A percentile compares a stretch with the other conserved stretches of the same genome.
Evolutionary conservation across 192 early-diverging fungal species (phyloP).

Genomic region (Coemansia umbellata): DNA sequence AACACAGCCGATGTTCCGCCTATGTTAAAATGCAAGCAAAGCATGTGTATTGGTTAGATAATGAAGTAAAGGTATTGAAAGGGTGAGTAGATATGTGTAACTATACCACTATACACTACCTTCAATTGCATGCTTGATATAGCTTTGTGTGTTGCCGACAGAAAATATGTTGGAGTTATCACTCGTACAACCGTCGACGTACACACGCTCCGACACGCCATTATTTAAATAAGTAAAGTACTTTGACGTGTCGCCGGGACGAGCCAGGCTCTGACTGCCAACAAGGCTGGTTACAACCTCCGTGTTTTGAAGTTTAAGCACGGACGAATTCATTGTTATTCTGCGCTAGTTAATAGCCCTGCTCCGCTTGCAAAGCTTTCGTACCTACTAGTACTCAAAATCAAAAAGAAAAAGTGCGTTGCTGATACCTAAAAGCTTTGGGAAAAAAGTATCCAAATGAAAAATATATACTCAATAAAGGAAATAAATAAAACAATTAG

Average conservation of each 20-base stretch:
- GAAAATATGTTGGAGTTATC: slow-evolving; percentile 18
- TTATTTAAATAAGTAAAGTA: slow-evolving; percentile 24
- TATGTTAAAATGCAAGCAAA: not conserved
- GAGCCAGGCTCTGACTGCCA: slow-evolving; percentile 29
- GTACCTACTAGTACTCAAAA: not conserved
- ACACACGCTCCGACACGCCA: slow-evolving; percentile 20
- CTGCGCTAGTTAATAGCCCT: too few species aligned
- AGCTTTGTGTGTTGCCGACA: slow-evolving; percentile 16
- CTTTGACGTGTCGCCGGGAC: slow-evolving; percentile 46
- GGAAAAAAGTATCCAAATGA: too few species aligned
- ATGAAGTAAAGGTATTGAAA: not conserved
- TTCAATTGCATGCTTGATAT: slow-evolving; percentile 37
- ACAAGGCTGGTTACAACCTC: slow-evolving; percentile 40
- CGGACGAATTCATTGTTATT: slow-evolving; percentile 20
- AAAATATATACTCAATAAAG: too few species aligned
- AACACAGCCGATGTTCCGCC: slow-evolving; percentile 48
- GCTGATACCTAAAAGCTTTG: too few species aligned
- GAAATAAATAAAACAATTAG: too few species aligned
- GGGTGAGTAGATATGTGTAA: not conserved
- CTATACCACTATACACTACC: slow-evolving; percentile 4
- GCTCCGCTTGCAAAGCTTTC: not conserved
- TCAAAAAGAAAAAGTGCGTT: not conserved
- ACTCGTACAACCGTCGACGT: slow-evolving; percentile 44
- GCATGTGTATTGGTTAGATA: too few species aligned
- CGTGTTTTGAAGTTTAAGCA: slow-evolving; percentile 43